Evolutionary conservation across 106 monocot species (phyloP).

Genomic region (Cymbidium sinense): DNA sequence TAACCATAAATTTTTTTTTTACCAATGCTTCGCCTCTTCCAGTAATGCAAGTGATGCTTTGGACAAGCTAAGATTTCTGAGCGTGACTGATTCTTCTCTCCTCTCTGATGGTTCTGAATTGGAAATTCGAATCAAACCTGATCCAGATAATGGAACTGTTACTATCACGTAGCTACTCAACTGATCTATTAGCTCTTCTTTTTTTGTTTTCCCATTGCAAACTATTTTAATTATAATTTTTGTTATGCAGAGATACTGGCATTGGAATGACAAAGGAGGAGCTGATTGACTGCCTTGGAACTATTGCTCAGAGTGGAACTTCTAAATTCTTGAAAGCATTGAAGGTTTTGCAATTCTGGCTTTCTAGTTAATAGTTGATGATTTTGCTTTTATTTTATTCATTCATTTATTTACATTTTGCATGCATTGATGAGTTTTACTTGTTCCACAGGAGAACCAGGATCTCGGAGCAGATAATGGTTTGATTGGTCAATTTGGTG

Average conservation of each 20-base stretch:
- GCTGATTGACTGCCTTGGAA: constrained; percentile 92
- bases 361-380: neutral
- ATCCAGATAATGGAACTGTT: constrained; percentile 89
- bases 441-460: constrained; percentile 67
- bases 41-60: constrained; percentile 99
- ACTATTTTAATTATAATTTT: constrained; percentile 1
- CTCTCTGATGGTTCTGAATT: constrained; percentile 69
- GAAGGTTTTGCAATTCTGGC: constrained; percentile 36
- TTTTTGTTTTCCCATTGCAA: neutral
- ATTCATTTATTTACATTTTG: neutral
- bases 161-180: constrained; percentile 52
- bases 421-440: neutral
- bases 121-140: constrained; percentile 90
- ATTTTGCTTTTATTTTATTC: neutral
- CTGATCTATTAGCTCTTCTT: neutral
- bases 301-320: constrained; percentile 98
- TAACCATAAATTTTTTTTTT: neutral
- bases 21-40: constrained; percentile 13
- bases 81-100: constrained; percentile 84
- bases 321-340: constrained; percentile 91
- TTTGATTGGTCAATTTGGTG: constrained; percentile 98
- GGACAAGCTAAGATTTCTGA: constrained; percentile 91
- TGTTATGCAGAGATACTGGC: constrained; percentile 71
- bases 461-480: constrained; percentile 92
- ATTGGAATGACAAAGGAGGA: constrained; percentile 98